Evolutionary conservation across 2,329 filamentous ascomycete genomes (phyloP), one percentile per base, ranked within the genome.

Genomic region (Penicillium sp.): DNA sequence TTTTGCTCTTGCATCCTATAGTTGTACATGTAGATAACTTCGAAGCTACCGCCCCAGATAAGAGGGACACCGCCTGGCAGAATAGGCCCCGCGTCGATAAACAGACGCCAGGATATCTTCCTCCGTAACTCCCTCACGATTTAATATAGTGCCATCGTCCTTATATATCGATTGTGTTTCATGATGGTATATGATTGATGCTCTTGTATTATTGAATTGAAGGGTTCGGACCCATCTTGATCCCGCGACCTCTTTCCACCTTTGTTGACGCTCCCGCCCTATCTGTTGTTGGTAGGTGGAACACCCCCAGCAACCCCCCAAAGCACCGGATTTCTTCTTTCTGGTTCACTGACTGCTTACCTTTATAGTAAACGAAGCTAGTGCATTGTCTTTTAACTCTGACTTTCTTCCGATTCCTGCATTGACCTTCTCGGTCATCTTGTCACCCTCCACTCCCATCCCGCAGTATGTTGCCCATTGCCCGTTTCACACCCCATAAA

Each of bases 41-140:
- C 53, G 4, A 25, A 31, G 14, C 29, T 40, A 53, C 56, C 53
- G 55, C 60, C 51, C 22, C 12, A 55, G 60, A 65, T 59, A 60
- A 57, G 53, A 18, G 43, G 49, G 37, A 22, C 20, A 64, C 66
- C 67, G 67, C 64, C 62, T 35, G 69, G 69, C 69, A 71, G 55
- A 69, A 71, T 64, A n/a, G 41, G 54, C 68, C 68, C 68, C 68
- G 63, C 67, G 63, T 64, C 52, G 66, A 61, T 65, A 62, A 65
- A 65, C 63, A 65, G 45, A 67, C 52, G 64, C 65, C 66, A 70
- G 64, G 67, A 59, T 57, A 43, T 53, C 50, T 23, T 29, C 45
- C 40, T 12, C 51, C 50, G 40, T 26, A 40, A 12, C 31, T 26
- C 27, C 25, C 41, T 26, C 22, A 23, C 15, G 14, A 33, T 47